Conservation (phyloP, 768 basidiomycete genomes). For the Lactarius deliciosus region DNA sequence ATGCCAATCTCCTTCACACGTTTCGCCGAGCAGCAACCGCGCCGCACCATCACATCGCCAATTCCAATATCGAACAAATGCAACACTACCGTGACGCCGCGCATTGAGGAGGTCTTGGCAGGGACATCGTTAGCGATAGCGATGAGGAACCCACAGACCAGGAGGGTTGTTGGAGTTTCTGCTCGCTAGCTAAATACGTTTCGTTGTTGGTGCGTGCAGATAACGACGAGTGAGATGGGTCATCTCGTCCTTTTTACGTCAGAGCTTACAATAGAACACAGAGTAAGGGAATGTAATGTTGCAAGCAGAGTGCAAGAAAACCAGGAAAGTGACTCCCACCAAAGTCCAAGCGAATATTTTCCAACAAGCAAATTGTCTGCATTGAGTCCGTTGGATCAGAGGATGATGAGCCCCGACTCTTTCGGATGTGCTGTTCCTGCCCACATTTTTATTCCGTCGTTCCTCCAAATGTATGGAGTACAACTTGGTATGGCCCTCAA, state of each 20-base stretch:
- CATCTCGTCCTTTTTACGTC: too few species aligned
- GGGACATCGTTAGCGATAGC: too few species aligned
- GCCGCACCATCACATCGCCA: too few species aligned
- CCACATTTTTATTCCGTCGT: neutral
- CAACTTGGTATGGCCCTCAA: conserved; percentile 36
- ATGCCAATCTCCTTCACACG: too few species aligned
- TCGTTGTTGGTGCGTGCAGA: conserved; percentile 33
- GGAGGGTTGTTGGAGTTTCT: too few species aligned
- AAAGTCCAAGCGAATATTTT: conserved; percentile 40
- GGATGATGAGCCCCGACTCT: conserved; percentile 36
- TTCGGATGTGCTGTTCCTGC: conserved; percentile 32
- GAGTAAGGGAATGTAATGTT: conserved; percentile 39
- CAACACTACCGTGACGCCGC: too few species aligned
- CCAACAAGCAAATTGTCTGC: conserved; percentile 49
- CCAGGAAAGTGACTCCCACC: conserved; percentile 36
- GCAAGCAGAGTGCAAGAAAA: conserved; percentile 31
- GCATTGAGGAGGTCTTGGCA: too few species aligned
- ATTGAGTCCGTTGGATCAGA: conserved; percentile 36
- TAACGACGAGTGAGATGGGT: conserved; percentile 41
- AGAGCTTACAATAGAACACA: neutral
- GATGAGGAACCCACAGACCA: too few species aligned
- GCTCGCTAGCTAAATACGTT: neutral
- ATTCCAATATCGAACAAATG: too few species aligned
- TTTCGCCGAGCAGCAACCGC: too few species aligned
- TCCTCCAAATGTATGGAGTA: conserved; percentile 30